Evolutionary conservation across 352 stramenopile species (phyloP).

Genomic region (Phytophthora boehmeriae): DNA sequence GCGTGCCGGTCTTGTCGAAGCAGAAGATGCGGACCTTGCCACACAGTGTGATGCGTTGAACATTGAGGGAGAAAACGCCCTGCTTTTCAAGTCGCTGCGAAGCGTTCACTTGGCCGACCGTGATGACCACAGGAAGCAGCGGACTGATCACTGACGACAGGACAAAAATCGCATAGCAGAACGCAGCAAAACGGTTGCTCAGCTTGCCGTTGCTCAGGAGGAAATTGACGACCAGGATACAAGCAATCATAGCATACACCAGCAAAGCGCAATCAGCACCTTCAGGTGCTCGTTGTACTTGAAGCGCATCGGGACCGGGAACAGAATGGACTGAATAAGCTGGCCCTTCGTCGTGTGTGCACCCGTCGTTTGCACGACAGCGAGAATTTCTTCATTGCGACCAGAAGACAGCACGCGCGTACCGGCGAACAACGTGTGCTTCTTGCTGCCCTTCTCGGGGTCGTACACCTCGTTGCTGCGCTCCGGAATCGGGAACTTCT

Average conservation of each 20-base stretch:
- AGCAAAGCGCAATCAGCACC: slow-evolving; percentile 61
- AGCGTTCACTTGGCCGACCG: slow-evolving; percentile 68
- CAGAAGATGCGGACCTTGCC: slow-evolving; percentile 76
- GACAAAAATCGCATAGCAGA: slow-evolving; percentile 55
- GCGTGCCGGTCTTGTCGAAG: slow-evolving; percentile 88
- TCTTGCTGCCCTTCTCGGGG: slow-evolving; percentile 43
- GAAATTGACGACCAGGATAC: slow-evolving; percentile 44
- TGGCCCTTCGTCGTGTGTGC: slow-evolving; percentile 71
- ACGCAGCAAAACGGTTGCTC: slow-evolving; percentile 47
- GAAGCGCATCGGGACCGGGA: slow-evolving; percentile 73
- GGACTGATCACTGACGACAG: slow-evolving; percentile 59
- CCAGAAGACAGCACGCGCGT: slow-evolving; percentile 58
- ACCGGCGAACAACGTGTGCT: slow-evolving; percentile 74
- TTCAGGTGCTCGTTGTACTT: slow-evolving; percentile 84
- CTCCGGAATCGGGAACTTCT: slow-evolving; percentile 61
- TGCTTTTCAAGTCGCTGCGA: slow-evolving; percentile 51
- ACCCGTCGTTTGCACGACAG: slow-evolving; percentile 65
- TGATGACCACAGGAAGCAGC: slow-evolving; percentile 74
- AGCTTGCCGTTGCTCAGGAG: slow-evolving; percentile 45
- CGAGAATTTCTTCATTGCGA: slow-evolving; percentile 50
- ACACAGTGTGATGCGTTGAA: slow-evolving; percentile 66
- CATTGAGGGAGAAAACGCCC: slow-evolving; percentile 66
- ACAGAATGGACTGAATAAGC: slow-evolving; percentile 74
- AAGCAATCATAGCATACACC: slow-evolving; percentile 53
- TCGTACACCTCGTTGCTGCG: slow-evolving; percentile 43